Evolutionary conservation across 169 alveolate genomes (phyloP), one percentile per base, ranked within the genome.

Genomic region (Eimeria acervulina): DNA sequence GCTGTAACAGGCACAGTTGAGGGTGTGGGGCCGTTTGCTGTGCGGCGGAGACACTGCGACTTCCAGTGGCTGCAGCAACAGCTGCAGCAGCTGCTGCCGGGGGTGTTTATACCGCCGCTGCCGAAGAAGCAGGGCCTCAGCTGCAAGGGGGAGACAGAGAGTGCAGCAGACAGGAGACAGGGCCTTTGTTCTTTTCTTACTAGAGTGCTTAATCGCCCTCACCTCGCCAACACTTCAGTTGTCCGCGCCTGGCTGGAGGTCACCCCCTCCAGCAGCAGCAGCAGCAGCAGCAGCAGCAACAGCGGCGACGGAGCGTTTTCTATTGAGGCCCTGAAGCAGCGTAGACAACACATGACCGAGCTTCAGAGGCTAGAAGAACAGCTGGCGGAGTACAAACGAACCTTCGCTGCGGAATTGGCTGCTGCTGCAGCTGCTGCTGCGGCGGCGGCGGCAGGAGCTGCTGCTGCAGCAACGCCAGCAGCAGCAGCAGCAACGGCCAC

Each of bases 241-340:
- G 76, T 63, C 19, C 40, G 76, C 2, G 95, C 85, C 44, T 89
- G 95, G 95, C 84, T 89, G 7, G 87, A 76, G 61, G 87, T 76
- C 28, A 13, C 87, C 7, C 87, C 87, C 36, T 76, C 33, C 87
- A 15, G 81, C 81, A 31, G 81, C 81, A 76, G 59, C 87, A 76
- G 52, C 87, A 42, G 87, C 87, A 21, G 59, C 63, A 76, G 15
- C 61, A 44, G 87, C 87, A 42, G 87, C 61, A 40, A 26, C 63
- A 40, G 87, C 87, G 19, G 63, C 38, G 87, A 76, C 47, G 87
- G 59, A 12, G 8, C 87, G 5, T 76, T 76, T 61, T 76, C 87
- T 38, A 28, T 76, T 36, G 87, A 76, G 47, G 87, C 87, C 10
- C n/a, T 76, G 59, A 76, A 76, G 87, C 87, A 76, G n/a, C 87